Evolutionary conservation across 768 basidiomycete species (phyloP).

Genomic region (Lactarius hengduanensis): DNA sequence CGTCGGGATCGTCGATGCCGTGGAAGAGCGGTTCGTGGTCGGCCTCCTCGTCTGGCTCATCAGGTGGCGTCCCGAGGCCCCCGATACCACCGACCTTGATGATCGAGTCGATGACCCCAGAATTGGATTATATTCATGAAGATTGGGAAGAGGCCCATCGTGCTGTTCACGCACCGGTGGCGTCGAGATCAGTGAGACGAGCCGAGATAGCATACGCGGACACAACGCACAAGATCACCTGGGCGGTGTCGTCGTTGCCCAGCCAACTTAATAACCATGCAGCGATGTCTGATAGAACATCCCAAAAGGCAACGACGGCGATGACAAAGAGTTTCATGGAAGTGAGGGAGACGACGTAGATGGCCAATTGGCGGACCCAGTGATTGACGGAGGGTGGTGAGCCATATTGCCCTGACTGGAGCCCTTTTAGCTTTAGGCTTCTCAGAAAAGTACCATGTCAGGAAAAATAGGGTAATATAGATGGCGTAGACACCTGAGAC

Average conservation of each 20-base stretch:
- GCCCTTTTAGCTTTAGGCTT: conserved; percentile 67
- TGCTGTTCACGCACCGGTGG: conserved; percentile 46
- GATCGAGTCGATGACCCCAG: conserved; percentile 92
- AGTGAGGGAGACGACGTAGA: conserved; percentile 79
- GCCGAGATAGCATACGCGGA: background rate
- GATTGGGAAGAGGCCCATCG: conserved; percentile 90
- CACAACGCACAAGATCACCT: conserved; percentile 75
- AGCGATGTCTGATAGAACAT: conserved; percentile 70
- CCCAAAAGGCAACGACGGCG: conserved; percentile 65
- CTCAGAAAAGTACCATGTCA: conserved; percentile 64
- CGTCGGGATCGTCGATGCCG: conserved; percentile 46
- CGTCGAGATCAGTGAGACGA: background rate
- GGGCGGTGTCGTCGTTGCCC: conserved; percentile 58
- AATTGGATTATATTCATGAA: conserved; percentile 90
- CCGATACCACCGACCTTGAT: conserved; percentile 65
- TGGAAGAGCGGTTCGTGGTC: conserved; percentile 61
- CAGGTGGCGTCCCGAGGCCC: conserved; percentile 41
- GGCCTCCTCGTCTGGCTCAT: conserved; percentile 40
- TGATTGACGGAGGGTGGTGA: conserved; percentile 69
- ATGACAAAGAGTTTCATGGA: conserved; percentile 94
- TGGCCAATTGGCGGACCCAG: conserved; percentile 75
- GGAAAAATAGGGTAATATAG: conserved; percentile 64
- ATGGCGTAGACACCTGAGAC: conserved; percentile 77
- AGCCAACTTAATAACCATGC: conserved; percentile 86
- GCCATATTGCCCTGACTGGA: conserved; percentile 88